These are phyloP conservation scores for Penicillium oxalicum DNA, from an alignment of 2,329 filamentous ascomycete genomes.

Conservation along the genomic window DNA sequence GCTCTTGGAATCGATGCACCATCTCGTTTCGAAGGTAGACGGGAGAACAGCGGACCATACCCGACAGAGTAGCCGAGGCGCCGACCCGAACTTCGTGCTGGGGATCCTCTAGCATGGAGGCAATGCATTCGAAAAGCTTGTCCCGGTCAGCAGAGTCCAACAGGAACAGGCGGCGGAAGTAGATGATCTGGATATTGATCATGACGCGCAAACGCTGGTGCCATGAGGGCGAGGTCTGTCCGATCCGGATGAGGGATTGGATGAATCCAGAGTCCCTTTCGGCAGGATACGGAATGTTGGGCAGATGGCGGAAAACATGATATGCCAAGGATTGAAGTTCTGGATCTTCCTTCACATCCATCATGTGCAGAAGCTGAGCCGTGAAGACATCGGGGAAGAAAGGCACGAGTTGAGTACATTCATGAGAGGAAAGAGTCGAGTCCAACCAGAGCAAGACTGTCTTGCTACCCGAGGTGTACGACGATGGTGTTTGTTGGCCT, in stretches of 20 bases:
- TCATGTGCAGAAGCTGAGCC: slow-evolving; percentile 95
- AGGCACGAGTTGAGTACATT: slow-evolving; percentile 81
- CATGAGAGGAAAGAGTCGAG: slow-evolving; percentile 79
- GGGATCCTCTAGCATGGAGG: slow-evolving; percentile 83
- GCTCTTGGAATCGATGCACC: slow-evolving; percentile 66
- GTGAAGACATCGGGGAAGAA: slow-evolving; percentile 91
- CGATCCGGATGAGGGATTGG: slow-evolving; percentile 77
- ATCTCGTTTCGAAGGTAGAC: slow-evolving; percentile 69
- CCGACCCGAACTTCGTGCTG: slow-evolving; percentile 93
- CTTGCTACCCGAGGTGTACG: slow-evolving; percentile 94
- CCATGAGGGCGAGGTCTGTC: slow-evolving; percentile 78
- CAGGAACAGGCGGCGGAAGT: slow-evolving; percentile 92
- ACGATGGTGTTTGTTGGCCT: slow-evolving; percentile 86
- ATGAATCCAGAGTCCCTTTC: slow-evolving; percentile 84
- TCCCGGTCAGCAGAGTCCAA: slow-evolving; percentile 69
- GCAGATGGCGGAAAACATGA: slow-evolving; percentile 91
- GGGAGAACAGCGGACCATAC: slow-evolving; percentile 97
- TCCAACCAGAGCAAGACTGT: slow-evolving; percentile 95
- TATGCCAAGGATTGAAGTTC: slow-evolving; percentile 93
- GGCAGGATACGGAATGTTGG: slow-evolving; percentile 85
- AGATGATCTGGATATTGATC: slow-evolving; percentile 98
- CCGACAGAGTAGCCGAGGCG: slow-evolving; percentile 85
- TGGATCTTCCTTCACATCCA: slow-evolving; percentile 98
- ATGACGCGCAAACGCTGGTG: slow-evolving; percentile 90
- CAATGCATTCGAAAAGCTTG: slow-evolving; percentile 83